Base-by-base conservation (phyloP, 1,284 basidiomycete genomes). In the Ustilago bromivora region DNA sequence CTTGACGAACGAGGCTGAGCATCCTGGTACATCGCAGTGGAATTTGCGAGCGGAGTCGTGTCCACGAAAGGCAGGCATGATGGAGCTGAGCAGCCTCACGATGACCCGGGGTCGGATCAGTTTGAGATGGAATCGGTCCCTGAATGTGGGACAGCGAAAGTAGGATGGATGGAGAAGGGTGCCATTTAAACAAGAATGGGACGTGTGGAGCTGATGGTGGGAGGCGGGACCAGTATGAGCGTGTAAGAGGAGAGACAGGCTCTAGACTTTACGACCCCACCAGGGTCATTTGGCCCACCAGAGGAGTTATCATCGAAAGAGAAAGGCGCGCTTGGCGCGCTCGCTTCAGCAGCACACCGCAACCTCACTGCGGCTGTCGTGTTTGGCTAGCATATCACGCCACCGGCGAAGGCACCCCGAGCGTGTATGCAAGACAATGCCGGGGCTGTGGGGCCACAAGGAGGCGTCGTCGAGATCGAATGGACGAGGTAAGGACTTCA, bases 1-100 rank as follows among this genome's bases (percentile, higher is more conserved):
- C 57, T 77, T 77, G 55, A 72, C 64, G 40, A 77, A 77, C 1
- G 75, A 65, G n/a, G 75, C 75, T 17, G 66, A 60, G 67, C 75
- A 77, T 60, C 70, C 66, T 15, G 59, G 54, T 11, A 70, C 63
- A 0, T 68, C 62, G 66, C 75, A 77, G 19, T 61, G 66, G 32
- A 73, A 73, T 43, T 68, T 65, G 54, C 75, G 70, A n/a, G 59
- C 66, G 23, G 62, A 59, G 19, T 68, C 66, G 31, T 65, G 71
- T 36, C 71, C 58, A 31, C 71, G 71, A 52, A 68, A 68, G n/a
- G 62, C 61, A 43, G 71, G 71, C 71, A 73, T 73, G 47, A 13
- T 56, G 61, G 53, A 36, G 15, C 38, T 34, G 4, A 47, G 38
- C n/a, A 28, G 28, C 34, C 31, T 31, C 51, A 53, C 46, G 35